phyloP scores from a whole-genome alignment of 2,329 filamentous ascomycete genomes.

The Chrysoporthe puriensis region DNA sequence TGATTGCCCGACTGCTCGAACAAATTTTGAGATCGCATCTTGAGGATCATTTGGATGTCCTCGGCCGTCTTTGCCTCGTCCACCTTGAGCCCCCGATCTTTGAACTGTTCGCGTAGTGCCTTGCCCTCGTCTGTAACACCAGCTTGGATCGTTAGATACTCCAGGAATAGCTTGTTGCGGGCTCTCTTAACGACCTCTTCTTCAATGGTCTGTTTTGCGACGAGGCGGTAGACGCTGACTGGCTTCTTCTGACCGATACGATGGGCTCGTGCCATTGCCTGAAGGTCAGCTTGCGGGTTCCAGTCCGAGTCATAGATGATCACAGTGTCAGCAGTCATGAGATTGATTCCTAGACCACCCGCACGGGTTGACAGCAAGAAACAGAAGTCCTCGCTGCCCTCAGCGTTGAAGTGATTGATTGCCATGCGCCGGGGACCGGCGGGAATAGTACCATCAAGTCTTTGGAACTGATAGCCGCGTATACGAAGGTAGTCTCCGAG shows the following conservation, averaged over 20 bases:
- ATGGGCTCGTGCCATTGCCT: constrained; percentile 98
- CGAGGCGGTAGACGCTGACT: constrained; percentile 93
- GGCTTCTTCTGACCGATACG: constrained; percentile 96
- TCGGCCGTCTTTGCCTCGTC: constrained; percentile 88
- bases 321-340: constrained; percentile 98
- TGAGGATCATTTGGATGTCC: constrained; percentile 94
- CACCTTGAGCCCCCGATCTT: constrained; percentile 73
- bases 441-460: constrained; percentile 92
- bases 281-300: constrained; percentile 97
- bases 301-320: constrained; percentile 98
- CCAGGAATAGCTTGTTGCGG: constrained; percentile 94
- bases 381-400: constrained; percentile 92
- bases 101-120: constrained; percentile 73
- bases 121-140: constrained; percentile 96
- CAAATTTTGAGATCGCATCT: constrained; percentile 98
- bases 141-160: constrained; percentile 96
- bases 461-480: constrained; percentile 92
- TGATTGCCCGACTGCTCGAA: constrained; percentile 98
- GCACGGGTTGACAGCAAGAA: constrained; percentile 94
- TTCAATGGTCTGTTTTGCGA: constrained; percentile 97
- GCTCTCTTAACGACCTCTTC: constrained; percentile 96
- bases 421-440: constrained; percentile 86
- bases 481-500: constrained; percentile 91
- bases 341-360: constrained; percentile 95
- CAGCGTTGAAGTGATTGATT: constrained; percentile 98